Percentiles rank a stretch among this genome's conserved stretches.
Conservation (phyloP, 2,329 filamentous ascomycete species). For the Pyrenophora graminea region DNA sequence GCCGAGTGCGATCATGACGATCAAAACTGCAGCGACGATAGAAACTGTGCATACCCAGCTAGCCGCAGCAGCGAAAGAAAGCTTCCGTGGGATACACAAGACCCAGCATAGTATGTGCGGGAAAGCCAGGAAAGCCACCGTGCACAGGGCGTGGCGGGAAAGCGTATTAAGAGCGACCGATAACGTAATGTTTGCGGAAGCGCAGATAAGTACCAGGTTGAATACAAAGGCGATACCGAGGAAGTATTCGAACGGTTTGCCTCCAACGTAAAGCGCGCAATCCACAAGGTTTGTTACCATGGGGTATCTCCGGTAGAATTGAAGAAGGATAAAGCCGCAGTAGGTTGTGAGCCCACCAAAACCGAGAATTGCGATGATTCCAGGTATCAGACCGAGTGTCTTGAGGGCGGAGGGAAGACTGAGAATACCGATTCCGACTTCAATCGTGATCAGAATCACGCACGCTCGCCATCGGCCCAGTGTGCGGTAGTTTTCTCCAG, state of each 20-base stretch:
- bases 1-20: constrained; percentile 70
- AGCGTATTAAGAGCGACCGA: constrained; percentile 68
- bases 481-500: constrained; percentile 31
- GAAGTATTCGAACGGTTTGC: constrained; percentile 33
- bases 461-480: constrained; percentile 36
- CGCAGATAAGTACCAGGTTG: constrained; percentile 36
- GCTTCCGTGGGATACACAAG: constrained; percentile 64
- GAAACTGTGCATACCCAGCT: constrained; percentile 60
- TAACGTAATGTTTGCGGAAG: constrained; percentile 36
- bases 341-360: constrained; percentile 33
- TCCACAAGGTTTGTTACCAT: constrained; percentile 39
- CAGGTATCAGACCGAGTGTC: constrained; percentile 35
- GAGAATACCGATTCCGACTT: constrained; percentile 38
- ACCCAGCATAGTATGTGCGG: constrained; percentile 64
- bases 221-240: constrained; percentile 32
- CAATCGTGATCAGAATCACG: constrained; percentile 38
- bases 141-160: constrained; percentile 64
- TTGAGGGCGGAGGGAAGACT: constrained; percentile 35
- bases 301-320: constrained; percentile 33
- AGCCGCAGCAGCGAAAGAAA: constrained; percentile 65
- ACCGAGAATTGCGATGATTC: constrained; percentile 38
- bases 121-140: constrained; percentile 65
- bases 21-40: constrained; percentile 65
- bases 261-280: constrained; percentile 33
- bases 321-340: constrained; percentile 33